Conservation (phyloP, 78 protist species). For the Corallochytrium limacisporum region DNA sequence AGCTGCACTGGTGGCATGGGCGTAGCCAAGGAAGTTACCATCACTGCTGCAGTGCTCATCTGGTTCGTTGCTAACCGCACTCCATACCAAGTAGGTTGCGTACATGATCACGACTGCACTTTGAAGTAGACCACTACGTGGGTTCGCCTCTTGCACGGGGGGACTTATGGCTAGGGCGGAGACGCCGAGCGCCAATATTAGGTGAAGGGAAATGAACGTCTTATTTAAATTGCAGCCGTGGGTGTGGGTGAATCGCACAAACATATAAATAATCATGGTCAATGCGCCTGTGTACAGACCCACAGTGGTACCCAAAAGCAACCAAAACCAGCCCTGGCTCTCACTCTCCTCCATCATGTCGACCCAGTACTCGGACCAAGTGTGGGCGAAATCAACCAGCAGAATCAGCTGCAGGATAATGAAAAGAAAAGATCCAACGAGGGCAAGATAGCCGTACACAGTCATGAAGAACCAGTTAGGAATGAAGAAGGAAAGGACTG, state of each 20-base stretch:
- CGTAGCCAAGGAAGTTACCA: no score
- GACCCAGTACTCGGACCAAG: constrained; percentile 27
- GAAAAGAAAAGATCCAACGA: constrained; percentile 15
- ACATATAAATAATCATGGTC: neutral
- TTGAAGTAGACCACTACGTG: constrained; percentile 54
- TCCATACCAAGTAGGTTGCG: constrained; percentile 40
- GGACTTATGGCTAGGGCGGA: constrained; percentile 19
- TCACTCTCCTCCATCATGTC: constrained; percentile 1
- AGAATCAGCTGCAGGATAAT: constrained; percentile 17
- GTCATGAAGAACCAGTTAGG: constrained; percentile 9
- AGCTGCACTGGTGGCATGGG: no score
- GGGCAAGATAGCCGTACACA: constrained; percentile 2
- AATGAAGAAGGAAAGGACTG: constrained; percentile 10
- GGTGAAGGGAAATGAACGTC: constrained; percentile 37
- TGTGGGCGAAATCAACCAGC: constrained; percentile 25
- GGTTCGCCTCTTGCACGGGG: constrained; percentile 17
- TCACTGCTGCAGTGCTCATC: no score
- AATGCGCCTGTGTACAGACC: neutral
- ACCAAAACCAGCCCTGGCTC: neutral
- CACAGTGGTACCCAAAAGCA: neutral
- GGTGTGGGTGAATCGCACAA: neutral
- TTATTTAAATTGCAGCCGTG: constrained; percentile 5
- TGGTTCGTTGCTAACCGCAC: constrained; percentile 49
- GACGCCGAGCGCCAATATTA: constrained; percentile 19
- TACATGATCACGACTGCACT: constrained; percentile 38